Base-by-base conservation (phyloP, 495 filamentous ascomycete species). In the Hypoxylon cercidicola region DNA sequence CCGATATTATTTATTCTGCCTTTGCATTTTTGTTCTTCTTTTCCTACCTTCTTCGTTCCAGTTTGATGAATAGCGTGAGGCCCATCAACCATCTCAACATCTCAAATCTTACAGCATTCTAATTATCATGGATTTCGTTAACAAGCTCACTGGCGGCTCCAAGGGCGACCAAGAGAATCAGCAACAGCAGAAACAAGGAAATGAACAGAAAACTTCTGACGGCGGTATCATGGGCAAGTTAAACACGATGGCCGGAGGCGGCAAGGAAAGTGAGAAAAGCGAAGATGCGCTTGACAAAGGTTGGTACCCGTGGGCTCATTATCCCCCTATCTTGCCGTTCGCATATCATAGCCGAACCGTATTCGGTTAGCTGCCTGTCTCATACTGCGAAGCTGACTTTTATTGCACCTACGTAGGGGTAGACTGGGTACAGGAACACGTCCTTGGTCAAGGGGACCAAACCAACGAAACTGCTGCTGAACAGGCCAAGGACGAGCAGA, bases 401-500 rank as follows among this genome's bases (percentile, higher is more conserved):
- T 4, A 1, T 32, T 32, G 15, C n/a, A 12, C 16, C 8, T 41
- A 32, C n/a, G n/a, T 65, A 90, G 89, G 82, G 12, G 75, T 92
- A 73, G 89, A 92, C 70, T 79, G 80, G 56, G 79, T 89, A 4
- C 89, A 92, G 69, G 84, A 91, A 69, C 80, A 87, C 20, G 66
- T 89, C 64, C 52, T 92, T n/a, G 87, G 86, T 30, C 76, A 83
- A 59, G 89, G 89, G 4, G 64, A 79, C 18, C 89, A 92, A 75
- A 75, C 80, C 77, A 90, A 91, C 76, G 89, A 92, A 77, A 84
- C 77, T 53, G 89, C 89, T 6, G 72, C 83, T 34, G 89, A 92
- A 74, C 89, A 92, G 71, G 88, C 86, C 66, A 90, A 91, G 78
- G 89, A 92, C 70, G 86, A 90, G 73, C 69, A 84, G 74, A 88